Conservation (phyloP, 768 basidiomycete species). For the Austroboletus eburneus region DNA sequence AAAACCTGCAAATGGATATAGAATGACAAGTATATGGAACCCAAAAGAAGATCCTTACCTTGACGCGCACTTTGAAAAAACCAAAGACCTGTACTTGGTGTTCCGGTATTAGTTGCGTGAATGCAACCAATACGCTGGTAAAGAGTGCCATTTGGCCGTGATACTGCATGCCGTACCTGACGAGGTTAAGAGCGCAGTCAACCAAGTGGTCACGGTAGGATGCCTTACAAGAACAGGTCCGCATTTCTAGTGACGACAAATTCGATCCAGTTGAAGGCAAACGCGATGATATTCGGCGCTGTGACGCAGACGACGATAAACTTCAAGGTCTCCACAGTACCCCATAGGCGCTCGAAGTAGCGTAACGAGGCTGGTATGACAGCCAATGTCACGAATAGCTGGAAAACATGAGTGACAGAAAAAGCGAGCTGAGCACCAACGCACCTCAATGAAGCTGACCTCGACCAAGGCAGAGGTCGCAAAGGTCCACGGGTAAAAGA, state of each 20-base stretch:
- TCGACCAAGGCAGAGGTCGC: slow-evolving; percentile 89
- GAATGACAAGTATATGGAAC: not conserved
- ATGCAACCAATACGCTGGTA: slow-evolving; percentile 86
- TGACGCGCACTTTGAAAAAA: slow-evolving; percentile 79
- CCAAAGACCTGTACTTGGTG: slow-evolving; percentile 95
- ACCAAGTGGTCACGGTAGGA: slow-evolving; percentile 4
- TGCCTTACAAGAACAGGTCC: slow-evolving; percentile 75
- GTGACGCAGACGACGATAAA: slow-evolving; percentile 79
- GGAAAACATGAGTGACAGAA: slow-evolving; percentile 4
- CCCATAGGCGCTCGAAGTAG: slow-evolving; percentile 96
- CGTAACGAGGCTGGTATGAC: slow-evolving; percentile 78
- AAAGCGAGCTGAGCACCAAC: slow-evolving; percentile 23
- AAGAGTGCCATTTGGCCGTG: slow-evolving; percentile 93
- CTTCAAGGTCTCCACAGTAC: slow-evolving; percentile 76
- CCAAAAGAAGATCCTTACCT: slow-evolving; percentile 46
- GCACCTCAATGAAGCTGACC: slow-evolving; percentile 75
- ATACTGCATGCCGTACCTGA: slow-evolving; percentile 83
- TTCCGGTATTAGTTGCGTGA: slow-evolving; percentile 97
- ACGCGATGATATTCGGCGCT: slow-evolving; percentile 83
- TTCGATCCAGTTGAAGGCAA: slow-evolving; percentile 87
- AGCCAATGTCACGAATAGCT: slow-evolving; percentile 77
- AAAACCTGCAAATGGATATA: slow-evolving; percentile 52
- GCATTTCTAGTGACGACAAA: slow-evolving; percentile 64
- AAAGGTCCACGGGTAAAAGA: slow-evolving; percentile 92
- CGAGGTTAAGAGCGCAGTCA: slow-evolving; percentile 11